Evolutionary conservation across 768 basidiomycete species (phyloP), one percentile per base, ranked within the genome.

Genomic region (Tylopilus cervinicoccineus): DNA sequence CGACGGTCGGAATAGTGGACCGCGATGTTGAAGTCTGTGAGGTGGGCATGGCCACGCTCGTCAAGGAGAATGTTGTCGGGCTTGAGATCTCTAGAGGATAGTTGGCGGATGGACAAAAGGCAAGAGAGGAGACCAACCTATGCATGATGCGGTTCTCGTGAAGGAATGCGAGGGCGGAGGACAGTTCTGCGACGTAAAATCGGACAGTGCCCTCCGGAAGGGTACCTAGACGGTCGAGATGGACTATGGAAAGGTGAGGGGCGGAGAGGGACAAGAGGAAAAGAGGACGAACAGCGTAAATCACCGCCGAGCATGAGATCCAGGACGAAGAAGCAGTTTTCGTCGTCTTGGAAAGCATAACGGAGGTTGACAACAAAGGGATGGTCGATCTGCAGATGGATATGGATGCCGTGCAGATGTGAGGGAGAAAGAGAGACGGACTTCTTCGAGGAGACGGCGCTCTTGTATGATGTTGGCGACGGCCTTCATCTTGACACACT

Each of bases 21-120:
- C 14, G 95, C 95, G 50, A 99, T 99, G 66, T 99, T 99, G 70
- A 99, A 96, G 66, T 99, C 95, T 0, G 88, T 98, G 53, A 99
- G 75, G 67, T 99, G 95, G 7, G 94, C 94, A 60, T 99, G 93
- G 2, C 95, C 95, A 42, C 79, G 77, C 61, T 96, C 94, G 66
- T 99, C 95, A 16, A 98, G 81, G 16, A 99, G 82, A 55, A 99
- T 93, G 66, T 98, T 97, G 69, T 97, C 95, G 3, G 95, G 95
- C 68, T 98, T 99, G 60, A 99, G 71, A 67, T 98, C 95, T 22
- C 94, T 95, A 32, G 17, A 38, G 8, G 37, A 34, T 32, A 17
- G 20, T 45, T 14, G 40, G 43, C 16, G n/a, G 2, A 26, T 23
- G 6, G 9, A 11, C 26, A 1, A 11, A 26, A 7, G 11, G 9